phyloP scores from a whole-genome alignment of 352 stramenopile genomes.

The Phytopythium montanum region DNA sequence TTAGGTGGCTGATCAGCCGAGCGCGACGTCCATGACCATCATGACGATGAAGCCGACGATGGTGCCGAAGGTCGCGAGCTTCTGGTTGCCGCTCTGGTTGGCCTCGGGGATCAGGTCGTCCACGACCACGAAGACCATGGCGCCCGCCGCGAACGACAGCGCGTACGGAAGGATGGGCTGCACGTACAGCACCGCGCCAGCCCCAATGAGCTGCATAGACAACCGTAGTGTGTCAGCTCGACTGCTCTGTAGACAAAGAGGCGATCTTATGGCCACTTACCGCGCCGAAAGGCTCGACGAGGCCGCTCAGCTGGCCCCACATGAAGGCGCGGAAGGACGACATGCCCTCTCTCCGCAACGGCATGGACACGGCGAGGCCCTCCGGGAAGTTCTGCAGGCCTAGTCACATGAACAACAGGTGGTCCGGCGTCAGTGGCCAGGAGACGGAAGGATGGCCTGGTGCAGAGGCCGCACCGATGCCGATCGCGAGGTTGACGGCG shows the following conservation, averaged over 20 bases:
- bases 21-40: constrained; percentile 88
- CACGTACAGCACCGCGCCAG: constrained; percentile 80
- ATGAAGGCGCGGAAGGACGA: constrained; percentile 83
- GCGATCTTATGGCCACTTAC: constrained; percentile 25
- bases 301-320: constrained; percentile 86
- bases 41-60: constrained; percentile 92
- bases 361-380: constrained; percentile 86
- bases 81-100: constrained; percentile 87
- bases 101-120: constrained; percentile 90
- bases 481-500: constrained; percentile 84
- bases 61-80: constrained; percentile 79
- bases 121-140: constrained; percentile 92
- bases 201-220: constrained; percentile 60
- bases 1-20: constrained; percentile 35
- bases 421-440: not conserved
- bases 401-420: not conserved
- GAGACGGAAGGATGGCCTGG: not conserved
- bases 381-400: constrained; percentile 90
- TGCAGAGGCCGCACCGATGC: constrained; percentile 41
- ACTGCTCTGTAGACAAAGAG: not conserved
- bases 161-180: constrained; percentile 88
- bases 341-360: constrained; percentile 81
- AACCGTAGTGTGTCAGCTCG: not conserved
- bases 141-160: constrained; percentile 86
- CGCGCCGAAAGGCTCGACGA: constrained; percentile 87